phyloP scores from a whole-genome alignment of 208 protist genomes.

The Trypanosoma lewisi region DNA sequence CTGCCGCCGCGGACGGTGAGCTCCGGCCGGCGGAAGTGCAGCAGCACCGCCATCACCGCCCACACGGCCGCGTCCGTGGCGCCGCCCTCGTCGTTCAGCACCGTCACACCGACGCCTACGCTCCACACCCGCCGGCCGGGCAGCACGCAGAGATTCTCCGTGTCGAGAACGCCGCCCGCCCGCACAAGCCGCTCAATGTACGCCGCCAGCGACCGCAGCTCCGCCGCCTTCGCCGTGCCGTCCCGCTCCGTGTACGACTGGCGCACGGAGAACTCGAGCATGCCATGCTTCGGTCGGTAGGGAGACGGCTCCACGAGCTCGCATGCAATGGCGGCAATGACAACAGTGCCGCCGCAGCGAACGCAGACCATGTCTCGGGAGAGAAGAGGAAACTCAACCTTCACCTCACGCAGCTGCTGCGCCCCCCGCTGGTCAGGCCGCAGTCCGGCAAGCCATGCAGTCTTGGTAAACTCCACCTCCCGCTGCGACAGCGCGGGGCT shows the following conservation, averaged over 20 bases:
- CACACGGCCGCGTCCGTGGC: conserved; percentile 83
- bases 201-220: conserved; percentile 53
- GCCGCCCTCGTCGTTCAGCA: conserved; percentile 96
- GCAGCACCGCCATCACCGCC: conserved; percentile 84
- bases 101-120: conserved; percentile 75
- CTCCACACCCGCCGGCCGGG: conserved; percentile 92
- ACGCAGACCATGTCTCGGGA: conserved; percentile 79
- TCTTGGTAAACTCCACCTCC: conserved; percentile 62
- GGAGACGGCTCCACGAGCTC: conserved; percentile 93
- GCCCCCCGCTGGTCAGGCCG: conserved; percentile 73
- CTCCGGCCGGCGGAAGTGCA: conserved; percentile 94
- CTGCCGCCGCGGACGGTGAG: conserved; percentile 88
- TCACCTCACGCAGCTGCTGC: conserved; percentile 66
- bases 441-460: conserved; percentile 65
- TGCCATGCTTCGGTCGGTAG: conserved; percentile 94
- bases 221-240: conserved; percentile 8
- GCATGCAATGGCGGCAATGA: conserved; percentile 73
- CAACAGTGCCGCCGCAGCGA: conserved; percentile 85
- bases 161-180: conserved; percentile 91
- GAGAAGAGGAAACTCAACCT: conserved; percentile 69
- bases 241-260: conserved; percentile 85
- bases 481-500: conserved; percentile 45
- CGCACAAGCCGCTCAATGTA: conserved; percentile 88
- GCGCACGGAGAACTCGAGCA: conserved; percentile 90
- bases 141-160: conserved; percentile 94